Evolutionary conservation across 2,329 filamentous ascomycete genomes (phyloP).

Genomic region (Colletotrichum sp.): DNA sequence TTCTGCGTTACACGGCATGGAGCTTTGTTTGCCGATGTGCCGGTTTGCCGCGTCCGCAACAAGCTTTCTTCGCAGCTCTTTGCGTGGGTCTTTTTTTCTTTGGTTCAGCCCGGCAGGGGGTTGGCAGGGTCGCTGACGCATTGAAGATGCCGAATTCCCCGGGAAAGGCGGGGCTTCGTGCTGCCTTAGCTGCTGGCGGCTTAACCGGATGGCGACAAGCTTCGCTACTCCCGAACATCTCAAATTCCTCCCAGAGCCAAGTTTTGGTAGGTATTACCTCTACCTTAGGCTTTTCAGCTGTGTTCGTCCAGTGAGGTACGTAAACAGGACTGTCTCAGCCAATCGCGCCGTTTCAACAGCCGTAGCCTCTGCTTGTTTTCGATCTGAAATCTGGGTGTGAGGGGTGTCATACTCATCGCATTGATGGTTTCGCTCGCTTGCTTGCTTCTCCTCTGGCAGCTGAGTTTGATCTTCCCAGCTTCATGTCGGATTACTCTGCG

Average conservation of each 20-base stretch:
- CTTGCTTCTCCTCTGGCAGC: not conserved
- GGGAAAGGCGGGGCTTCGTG: not conserved
- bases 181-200: not conserved
- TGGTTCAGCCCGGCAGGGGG: conserved; percentile 14
- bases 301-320: conserved; percentile 4
- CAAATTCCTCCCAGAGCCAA: not conserved
- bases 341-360: not conserved
- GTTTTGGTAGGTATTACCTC: not conserved
- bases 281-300: too few species aligned
- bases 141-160: conserved; percentile 10
- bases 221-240: not conserved
- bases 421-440: not conserved
- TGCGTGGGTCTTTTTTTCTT: not conserved
- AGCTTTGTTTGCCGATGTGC: conserved; percentile 13
- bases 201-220: not conserved
- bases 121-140: not conserved
- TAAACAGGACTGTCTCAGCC: not conserved
- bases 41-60: conserved; percentile 7
- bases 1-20: not conserved
- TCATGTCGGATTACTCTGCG: not conserved
- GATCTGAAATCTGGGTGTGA: not conserved
- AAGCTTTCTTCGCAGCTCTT: conserved; percentile 7
- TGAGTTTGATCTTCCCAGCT: not conserved
- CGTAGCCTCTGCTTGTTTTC: not conserved
- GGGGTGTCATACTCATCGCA: not conserved